phyloP scores from a whole-genome alignment of 768 basidiomycete genomes.

The Pisolithus orientalis region DNA sequence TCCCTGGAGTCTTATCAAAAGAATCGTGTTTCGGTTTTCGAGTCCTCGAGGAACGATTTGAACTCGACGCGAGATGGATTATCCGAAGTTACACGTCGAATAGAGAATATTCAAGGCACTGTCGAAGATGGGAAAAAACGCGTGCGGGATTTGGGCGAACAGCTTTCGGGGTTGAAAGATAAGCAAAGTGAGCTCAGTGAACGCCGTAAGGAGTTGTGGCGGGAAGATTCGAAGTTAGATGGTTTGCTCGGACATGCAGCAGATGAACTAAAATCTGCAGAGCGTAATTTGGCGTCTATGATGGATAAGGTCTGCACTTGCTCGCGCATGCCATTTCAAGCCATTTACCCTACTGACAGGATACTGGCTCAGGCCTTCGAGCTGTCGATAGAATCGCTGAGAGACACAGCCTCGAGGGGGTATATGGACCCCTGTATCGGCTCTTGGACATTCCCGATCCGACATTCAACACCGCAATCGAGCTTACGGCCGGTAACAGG shows the following conservation, averaged over 20 bases:
- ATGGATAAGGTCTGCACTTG: constrained; percentile 78
- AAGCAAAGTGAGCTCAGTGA: constrained; percentile 66
- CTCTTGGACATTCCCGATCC: constrained; percentile 86
- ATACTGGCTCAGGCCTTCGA: constrained; percentile 83
- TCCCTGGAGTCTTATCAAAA: constrained; percentile 57
- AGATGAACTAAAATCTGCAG: constrained; percentile 76
- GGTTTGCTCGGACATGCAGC: constrained; percentile 68
- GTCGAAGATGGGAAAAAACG: constrained; percentile 60
- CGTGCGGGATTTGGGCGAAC: constrained; percentile 53
- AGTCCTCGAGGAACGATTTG: constrained; percentile 46
- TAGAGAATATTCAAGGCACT: constrained; percentile 48
- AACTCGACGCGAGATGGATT: constrained; percentile 41
- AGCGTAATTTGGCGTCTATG: constrained; percentile 76
- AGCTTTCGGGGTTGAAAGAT: constrained; percentile 56
- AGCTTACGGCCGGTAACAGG: constrained; percentile 96
- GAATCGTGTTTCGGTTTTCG: constrained; percentile 51
- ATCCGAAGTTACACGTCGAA: constrained; percentile 51
- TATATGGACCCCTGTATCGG: constrained; percentile 91
- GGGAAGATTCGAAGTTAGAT: constrained; percentile 87
- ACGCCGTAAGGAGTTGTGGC: constrained; percentile 87
- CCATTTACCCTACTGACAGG: constrained; percentile 39
- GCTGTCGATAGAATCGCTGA: constrained; percentile 83
- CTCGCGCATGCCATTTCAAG: background rate
- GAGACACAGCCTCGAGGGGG: constrained; percentile 68
- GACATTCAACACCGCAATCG: constrained; percentile 88